Percentiles rank a stretch among this genome's conserved stretches.
Evolutionary conservation across 2,329 filamentous ascomycete genomes (phyloP).

Genomic region (Colletotrichum sublineola): DNA sequence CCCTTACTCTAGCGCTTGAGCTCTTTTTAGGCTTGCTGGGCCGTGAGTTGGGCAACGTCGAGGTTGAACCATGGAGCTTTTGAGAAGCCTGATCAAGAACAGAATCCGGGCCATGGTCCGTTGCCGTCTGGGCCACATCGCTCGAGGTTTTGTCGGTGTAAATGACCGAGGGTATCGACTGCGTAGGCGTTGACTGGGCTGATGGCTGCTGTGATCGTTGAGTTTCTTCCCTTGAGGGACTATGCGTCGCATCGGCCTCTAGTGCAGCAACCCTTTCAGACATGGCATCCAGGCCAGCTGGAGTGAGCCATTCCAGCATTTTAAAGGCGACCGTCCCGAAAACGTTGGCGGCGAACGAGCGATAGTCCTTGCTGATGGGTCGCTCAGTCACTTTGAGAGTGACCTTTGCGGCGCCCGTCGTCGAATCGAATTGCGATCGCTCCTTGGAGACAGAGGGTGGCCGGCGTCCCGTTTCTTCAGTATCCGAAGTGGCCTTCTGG

Average conservation of each 20-base stretch:
- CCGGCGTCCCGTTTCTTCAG: slow-evolving; percentile 13
- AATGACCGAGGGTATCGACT: slow-evolving; percentile 28
- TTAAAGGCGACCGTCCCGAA: slow-evolving; percentile 77
- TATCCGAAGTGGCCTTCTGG: slow-evolving; percentile 1
- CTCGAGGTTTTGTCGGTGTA: slow-evolving; percentile 44
- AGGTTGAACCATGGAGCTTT: slow-evolving; percentile 27
- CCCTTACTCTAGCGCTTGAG: slow-evolving; percentile 45
- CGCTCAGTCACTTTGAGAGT: slow-evolving; percentile 59
- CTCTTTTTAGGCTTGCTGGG: slow-evolving; percentile 41
- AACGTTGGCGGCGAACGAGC: slow-evolving; percentile 72
- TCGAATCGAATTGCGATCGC: slow-evolving; percentile 41
- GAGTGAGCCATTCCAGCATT: slow-evolving; percentile 79
- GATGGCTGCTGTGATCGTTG: slow-evolving; percentile 32
- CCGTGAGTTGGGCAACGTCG: slow-evolving; percentile 20
- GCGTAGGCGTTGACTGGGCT: slow-evolving; percentile 34
- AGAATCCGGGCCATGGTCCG: slow-evolving; percentile 22
- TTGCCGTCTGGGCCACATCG: slow-evolving; percentile 21
- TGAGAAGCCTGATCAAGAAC: slow-evolving; percentile 28
- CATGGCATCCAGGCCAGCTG: slow-evolving; percentile 66
- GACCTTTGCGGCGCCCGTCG: slow-evolving; percentile 35
- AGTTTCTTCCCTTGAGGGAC: slow-evolving; percentile 20
- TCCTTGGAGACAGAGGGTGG: slow-evolving; percentile 4
- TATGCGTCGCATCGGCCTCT: slow-evolving; percentile 46
- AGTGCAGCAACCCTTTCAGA: slow-evolving; percentile 54
- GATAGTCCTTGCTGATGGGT: slow-evolving; percentile 66